Evolutionary conservation across 768 basidiomycete species (phyloP).

Genomic region (Wakefieldia striispora): DNA sequence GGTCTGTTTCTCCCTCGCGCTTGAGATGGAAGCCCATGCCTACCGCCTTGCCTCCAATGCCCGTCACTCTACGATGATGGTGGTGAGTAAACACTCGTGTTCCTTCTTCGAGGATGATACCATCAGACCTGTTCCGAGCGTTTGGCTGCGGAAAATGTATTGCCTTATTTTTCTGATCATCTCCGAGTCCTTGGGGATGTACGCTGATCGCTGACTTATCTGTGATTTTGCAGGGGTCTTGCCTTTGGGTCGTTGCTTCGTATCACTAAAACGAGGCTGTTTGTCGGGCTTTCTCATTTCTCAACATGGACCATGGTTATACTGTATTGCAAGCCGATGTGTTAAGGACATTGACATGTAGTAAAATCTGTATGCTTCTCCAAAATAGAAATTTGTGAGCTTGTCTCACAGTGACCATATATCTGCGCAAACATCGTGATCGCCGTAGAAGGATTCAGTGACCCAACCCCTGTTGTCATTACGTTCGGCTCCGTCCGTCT

Average conservation of each 20-base stretch:
- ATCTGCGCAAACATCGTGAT: too few relatives aligned
- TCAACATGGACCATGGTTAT: constrained; percentile 14
- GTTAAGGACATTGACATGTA: constrained; percentile 13
- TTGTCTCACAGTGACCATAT: constrained; percentile 16
- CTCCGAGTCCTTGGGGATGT: not conserved
- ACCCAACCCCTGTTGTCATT: too few relatives aligned
- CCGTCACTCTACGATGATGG: constrained; percentile 19
- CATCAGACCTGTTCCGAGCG: constrained; percentile 80
- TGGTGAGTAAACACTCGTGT: constrained; percentile 22
- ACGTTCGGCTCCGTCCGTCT: too few relatives aligned
- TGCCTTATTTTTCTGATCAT: constrained; percentile 49
- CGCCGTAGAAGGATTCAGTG: too few relatives aligned
- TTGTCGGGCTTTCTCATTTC: too few relatives aligned
- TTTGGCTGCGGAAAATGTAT: constrained; percentile 58
- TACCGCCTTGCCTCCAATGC: constrained; percentile 57
- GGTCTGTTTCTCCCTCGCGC: constrained; percentile 43
- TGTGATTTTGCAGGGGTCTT: constrained; percentile 7
- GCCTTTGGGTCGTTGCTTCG: not conserved
- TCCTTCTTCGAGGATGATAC: constrained; percentile 52
- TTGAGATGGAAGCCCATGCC: constrained; percentile 50
- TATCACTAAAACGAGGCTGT: too few relatives aligned
- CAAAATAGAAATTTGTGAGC: not conserved
- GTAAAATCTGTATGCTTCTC: not conserved
- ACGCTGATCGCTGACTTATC: constrained; percentile 8
- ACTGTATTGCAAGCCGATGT: constrained; percentile 11